phyloP scores from a whole-genome alignment of 106 monocot genomes.

The Platanthera zijinensis region DNA sequence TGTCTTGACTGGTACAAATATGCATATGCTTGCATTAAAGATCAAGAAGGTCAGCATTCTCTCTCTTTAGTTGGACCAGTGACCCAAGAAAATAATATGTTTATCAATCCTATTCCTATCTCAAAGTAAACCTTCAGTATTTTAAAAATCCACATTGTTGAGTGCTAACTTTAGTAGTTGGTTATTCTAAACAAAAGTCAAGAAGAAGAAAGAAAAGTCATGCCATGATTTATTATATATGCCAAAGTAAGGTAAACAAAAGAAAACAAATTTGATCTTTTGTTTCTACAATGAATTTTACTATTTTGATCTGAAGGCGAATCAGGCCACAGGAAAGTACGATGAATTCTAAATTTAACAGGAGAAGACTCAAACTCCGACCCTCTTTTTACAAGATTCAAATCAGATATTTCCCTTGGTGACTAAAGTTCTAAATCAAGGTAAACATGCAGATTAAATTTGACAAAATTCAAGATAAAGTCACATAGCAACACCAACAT shows the following conservation, averaged over 20 bases:
- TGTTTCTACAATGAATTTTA: not conserved
- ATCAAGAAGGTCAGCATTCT: not conserved
- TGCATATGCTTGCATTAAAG: not conserved
- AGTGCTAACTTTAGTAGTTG: not conserved
- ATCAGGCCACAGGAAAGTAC: not conserved
- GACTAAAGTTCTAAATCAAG: conserved; percentile 1
- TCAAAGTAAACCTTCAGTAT: not conserved
- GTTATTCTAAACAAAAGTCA: not conserved
- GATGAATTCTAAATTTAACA: not conserved
- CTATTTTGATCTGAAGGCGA: not conserved
- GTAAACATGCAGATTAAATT: not conserved
- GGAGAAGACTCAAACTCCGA: not conserved
- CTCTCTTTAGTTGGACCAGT: not conserved
- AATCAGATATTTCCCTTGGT: not conserved
- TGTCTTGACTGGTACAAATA: not conserved
- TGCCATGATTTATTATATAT: not conserved
- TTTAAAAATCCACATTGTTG: not conserved
- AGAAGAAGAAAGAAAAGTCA: not conserved
- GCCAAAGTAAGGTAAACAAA: not conserved
- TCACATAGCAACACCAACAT: not conserved
- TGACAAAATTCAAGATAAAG: not conserved
- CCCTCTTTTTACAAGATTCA: not conserved
- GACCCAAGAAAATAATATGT: not conserved
- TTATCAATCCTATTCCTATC: not conserved
- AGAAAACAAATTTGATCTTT: not conserved